A percentile compares a stretch with the other conserved stretches of the same genome.
phyloP scores from a whole-genome alignment of 139 green algal species.

The Closterium sp. region DNA sequence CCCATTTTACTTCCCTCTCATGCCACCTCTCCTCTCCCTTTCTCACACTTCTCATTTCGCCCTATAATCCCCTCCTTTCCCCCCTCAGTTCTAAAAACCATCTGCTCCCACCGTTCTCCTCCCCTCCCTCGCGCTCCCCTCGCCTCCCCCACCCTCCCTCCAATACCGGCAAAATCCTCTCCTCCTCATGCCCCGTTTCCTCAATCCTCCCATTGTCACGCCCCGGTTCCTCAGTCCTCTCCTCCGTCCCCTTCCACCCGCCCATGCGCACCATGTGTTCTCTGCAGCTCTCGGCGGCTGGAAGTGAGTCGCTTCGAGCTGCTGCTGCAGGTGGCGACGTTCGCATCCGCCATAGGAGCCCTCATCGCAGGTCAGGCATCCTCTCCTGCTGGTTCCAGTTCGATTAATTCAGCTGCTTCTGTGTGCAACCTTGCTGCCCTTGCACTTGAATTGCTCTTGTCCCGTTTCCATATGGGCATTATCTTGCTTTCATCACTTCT shows the following conservation, averaged over 20 bases:
- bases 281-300: conserved; percentile 41
- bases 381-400: background rate
- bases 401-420: background rate
- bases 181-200: too few relatives aligned
- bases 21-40: background rate
- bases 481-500: background rate
- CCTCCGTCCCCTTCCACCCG: background rate
- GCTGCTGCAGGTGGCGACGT: conserved; percentile 53
- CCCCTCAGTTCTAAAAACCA: too few relatives aligned
- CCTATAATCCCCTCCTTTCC: background rate
- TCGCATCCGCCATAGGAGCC: conserved; percentile 54
- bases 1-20: background rate
- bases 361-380: conserved; percentile 46
- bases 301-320: conserved; percentile 62
- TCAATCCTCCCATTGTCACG: too few relatives aligned
- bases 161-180: too few relatives aligned
- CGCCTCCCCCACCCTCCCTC: background rate
- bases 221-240: too few relatives aligned
- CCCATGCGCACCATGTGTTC: background rate
- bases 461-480: background rate
- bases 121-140: background rate
- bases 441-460: background rate
- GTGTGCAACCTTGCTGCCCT: background rate
- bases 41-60: background rate
- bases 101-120: background rate